Percentiles rank a stretch among this genome's conserved stretches.
These are phyloP conservation scores for Tylopilus sp. DNA, from an alignment of 768 basidiomycete genomes.

Conservation along the genomic window DNA sequence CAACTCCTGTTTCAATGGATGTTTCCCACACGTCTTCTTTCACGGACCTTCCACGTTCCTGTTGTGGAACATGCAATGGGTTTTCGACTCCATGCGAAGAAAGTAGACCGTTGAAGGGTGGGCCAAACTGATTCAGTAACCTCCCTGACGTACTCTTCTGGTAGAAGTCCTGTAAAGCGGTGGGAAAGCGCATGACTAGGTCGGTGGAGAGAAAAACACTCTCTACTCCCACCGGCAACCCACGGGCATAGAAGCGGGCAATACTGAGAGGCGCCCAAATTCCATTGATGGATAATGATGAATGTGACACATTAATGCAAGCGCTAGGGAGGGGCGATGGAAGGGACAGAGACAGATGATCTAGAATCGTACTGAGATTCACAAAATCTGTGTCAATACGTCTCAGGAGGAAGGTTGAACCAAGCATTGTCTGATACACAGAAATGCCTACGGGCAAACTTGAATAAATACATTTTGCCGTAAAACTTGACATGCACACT, in stretches of 20 bases:
- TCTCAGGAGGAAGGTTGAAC: constrained; percentile 53
- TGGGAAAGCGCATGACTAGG: constrained; percentile 61
- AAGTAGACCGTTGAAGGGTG: constrained; percentile 51
- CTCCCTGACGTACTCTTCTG: constrained; percentile 45
- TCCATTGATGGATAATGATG: constrained; percentile 53
- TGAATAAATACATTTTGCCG: constrained; percentile 8
- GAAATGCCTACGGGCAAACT: constrained; percentile 52
- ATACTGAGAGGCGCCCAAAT: constrained; percentile 68
- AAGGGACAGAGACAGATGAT: constrained; percentile 34
- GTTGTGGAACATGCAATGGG: background rate
- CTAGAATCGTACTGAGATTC: constrained; percentile 53
- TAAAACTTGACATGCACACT: background rate
- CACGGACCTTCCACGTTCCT: background rate
- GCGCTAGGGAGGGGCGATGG: constrained; percentile 39
- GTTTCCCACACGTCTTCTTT: constrained; percentile 21
- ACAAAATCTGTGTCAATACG: constrained; percentile 80
- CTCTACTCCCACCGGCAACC: constrained; percentile 34
- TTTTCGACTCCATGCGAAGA: constrained; percentile 1
- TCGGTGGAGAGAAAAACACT: constrained; percentile 59
- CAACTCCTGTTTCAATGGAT: constrained; percentile 17
- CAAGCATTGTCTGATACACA: constrained; percentile 68
- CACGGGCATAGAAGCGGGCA: constrained; percentile 42
- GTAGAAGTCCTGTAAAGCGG: constrained; percentile 57
- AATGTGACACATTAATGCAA: constrained; percentile 49
- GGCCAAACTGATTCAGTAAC: constrained; percentile 58